These are phyloP conservation scores for Tylopilus subfusipes DNA, from an alignment of 768 basidiomycete species.

Conservation along the genomic window DNA sequence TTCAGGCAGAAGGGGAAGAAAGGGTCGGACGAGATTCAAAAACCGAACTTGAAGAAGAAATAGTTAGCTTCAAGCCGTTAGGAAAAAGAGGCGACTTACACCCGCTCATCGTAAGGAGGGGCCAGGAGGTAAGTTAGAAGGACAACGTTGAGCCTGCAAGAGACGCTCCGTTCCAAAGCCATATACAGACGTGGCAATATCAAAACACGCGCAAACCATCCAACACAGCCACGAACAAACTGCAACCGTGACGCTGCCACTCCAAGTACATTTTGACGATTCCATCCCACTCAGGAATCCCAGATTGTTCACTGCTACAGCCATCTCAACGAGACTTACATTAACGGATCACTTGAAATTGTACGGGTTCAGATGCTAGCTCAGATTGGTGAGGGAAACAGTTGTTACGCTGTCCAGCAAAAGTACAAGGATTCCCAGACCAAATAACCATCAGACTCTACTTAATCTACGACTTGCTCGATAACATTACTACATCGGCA, in stretches of 20 bases:
- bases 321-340: no score
- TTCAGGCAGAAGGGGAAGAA: conserved; percentile 94
- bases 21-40: conserved; percentile 96
- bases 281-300: no score
- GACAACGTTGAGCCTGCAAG: conserved; percentile 20
- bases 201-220: conserved; percentile 29
- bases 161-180: conserved; percentile 15
- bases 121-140: conserved; percentile 21
- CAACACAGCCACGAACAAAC: conserved; percentile 16
- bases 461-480: not conserved
- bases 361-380: no score
- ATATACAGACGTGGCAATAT: conserved; percentile 29
- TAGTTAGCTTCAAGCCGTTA: not conserved
- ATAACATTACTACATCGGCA: not conserved
- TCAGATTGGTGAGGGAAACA: no score
- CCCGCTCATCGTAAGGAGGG: conserved; percentile 63
- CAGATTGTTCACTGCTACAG: no score
- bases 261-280: no score
- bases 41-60: conserved; percentile 64
- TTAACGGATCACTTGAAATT: no score
- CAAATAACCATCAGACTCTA: not conserved
- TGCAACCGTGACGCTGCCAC: no score
- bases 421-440: no score
- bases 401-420: no score
- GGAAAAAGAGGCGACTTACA: conserved; percentile 46